These are phyloP conservation scores for Oligophagozyma castellii DNA, from an alignment of 1,139 yeast species.

Conservation along the genomic window DNA sequence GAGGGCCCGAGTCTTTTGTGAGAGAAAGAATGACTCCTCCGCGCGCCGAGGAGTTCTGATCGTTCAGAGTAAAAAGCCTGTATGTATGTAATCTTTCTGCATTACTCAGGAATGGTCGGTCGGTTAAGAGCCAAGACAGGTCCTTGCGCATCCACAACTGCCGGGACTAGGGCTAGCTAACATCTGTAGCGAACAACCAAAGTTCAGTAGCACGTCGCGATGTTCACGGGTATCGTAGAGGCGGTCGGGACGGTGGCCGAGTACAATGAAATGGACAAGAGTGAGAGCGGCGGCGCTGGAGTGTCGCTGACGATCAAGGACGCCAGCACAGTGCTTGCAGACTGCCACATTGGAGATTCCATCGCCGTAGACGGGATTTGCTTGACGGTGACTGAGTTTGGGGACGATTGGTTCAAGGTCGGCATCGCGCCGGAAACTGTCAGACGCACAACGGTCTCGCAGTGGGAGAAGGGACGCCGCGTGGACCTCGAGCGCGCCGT, in stretches of 20 bases:
- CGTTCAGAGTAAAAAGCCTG: too few relatives aligned
- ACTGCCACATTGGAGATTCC: constrained; percentile 86
- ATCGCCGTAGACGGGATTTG: constrained; percentile 84
- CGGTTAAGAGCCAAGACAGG: too few relatives aligned
- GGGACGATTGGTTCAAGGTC: constrained; percentile 50
- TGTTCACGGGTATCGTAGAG: constrained; percentile 96
- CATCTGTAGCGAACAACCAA: too few relatives aligned
- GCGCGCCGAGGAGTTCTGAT: too few relatives aligned
- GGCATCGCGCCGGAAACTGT: constrained; percentile 92
- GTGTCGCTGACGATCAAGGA: constrained; percentile 55
- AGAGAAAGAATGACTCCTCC: too few relatives aligned
- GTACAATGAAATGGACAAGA: constrained; percentile 32
- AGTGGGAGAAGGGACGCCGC: constrained; percentile 33
- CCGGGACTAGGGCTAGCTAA: too few relatives aligned
- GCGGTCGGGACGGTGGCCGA: constrained; percentile 41
- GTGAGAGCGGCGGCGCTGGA: constrained; percentile 65
- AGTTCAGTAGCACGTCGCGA: too few relatives aligned
- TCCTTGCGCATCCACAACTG: too few relatives aligned
- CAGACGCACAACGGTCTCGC: constrained; percentile 64
- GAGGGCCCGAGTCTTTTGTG: too few relatives aligned
- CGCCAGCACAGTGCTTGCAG: constrained; percentile 50
- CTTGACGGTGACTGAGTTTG: constrained; percentile 82
- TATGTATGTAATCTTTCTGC: too few relatives aligned
- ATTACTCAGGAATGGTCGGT: too few relatives aligned
- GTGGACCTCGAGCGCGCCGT: constrained; percentile 92